Evolutionary conservation across 2,329 filamentous ascomycete genomes (phyloP).

Genomic region (Penicillium aurantiogriseum): DNA sequence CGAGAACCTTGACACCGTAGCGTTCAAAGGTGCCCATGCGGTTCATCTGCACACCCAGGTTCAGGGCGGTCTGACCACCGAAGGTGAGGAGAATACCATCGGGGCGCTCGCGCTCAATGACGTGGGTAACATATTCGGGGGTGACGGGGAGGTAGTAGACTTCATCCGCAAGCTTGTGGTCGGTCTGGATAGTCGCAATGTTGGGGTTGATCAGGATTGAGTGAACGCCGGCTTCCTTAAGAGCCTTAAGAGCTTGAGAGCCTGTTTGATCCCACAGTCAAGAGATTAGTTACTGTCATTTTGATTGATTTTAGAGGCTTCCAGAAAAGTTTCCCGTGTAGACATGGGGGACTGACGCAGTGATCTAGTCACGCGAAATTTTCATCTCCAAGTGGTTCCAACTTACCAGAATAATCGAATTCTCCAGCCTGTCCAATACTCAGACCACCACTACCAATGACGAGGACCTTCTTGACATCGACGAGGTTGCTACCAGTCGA

Average conservation of each 20-base stretch:
- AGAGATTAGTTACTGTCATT: conserved; percentile 19
- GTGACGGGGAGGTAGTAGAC: conserved; percentile 98
- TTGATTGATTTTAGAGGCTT: background rate
- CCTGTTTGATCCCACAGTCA: conserved; percentile 52
- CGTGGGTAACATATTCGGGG: conserved; percentile 94
- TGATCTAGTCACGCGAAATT: background rate
- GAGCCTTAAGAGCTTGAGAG: conserved; percentile 91
- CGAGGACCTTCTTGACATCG: conserved; percentile 93
- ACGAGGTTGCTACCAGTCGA: conserved; percentile 73
- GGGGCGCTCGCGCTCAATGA: conserved; percentile 92
- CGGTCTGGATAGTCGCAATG: conserved; percentile 97
- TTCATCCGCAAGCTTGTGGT: conserved; percentile 92
- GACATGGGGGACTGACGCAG: background rate
- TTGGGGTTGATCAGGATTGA: conserved; percentile 97
- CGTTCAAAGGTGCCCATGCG: conserved; percentile 92
- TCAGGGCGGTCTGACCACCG: conserved; percentile 94
- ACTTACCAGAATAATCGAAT: conserved; percentile 95
- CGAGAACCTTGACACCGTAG: conserved; percentile 92
- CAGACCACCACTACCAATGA: conserved; percentile 92
- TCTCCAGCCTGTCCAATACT: conserved; percentile 97
- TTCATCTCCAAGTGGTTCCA: conserved; percentile 3
- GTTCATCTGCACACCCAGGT: conserved; percentile 96
- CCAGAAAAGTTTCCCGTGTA: conserved; percentile 2
- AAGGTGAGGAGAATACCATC: conserved; percentile 98
- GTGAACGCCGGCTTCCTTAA: conserved; percentile 89